A percentile compares a stretch with the other conserved stretches of the same genome.
Evolutionary conservation across 352 stramenopile genomes (phyloP).

Genomic region (Pythium grandisporangium): DNA sequence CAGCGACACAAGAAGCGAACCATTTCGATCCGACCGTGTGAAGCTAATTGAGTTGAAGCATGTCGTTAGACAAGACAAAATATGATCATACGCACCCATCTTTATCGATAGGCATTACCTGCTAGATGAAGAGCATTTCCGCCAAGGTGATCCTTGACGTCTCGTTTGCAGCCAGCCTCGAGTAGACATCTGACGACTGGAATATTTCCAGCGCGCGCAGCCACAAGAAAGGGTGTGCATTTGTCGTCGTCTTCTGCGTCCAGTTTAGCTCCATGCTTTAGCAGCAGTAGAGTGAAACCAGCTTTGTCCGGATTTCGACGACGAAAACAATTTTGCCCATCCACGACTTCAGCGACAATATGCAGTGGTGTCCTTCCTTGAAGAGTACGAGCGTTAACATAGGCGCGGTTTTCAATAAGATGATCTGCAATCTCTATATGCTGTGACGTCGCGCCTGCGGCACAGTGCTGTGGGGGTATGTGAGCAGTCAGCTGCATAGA

Average conservation of each 20-base stretch:
- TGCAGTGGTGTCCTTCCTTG: slow-evolving; percentile 53
- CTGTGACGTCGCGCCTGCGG: slow-evolving; percentile 14
- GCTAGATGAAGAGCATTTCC: slow-evolving; percentile 38
- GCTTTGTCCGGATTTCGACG: too few species aligned
- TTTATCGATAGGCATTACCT: slow-evolving; percentile 14
- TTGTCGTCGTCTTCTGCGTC: slow-evolving; percentile 24
- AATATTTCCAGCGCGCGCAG: slow-evolving; percentile 17
- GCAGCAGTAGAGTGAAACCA: slow-evolving; percentile 18
- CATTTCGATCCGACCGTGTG: slow-evolving; percentile 19
- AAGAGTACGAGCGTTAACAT: slow-evolving; percentile 27
- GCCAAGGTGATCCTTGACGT: slow-evolving; percentile 18
- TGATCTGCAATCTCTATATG: slow-evolving; percentile 27
- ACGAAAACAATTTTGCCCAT: too few species aligned
- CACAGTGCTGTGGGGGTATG: slow-evolving; percentile 27
- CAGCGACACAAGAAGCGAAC: slow-evolving; percentile 30
- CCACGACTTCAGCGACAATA: too few species aligned
- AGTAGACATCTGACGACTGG: slow-evolving; percentile 19
- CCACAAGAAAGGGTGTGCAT: slow-evolving; percentile 31
- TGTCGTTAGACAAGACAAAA: too few species aligned
- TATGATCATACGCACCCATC: neutral
- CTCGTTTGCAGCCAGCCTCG: slow-evolving; percentile 15
- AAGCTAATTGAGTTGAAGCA: slow-evolving; percentile 2
- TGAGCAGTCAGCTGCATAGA: too few species aligned
- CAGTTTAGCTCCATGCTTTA: slow-evolving; percentile 18
- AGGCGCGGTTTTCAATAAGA: slow-evolving; percentile 15